These are phyloP conservation scores for Angophora floribunda DNA, from an alignment of 345 rosid species.

Conservation along the genomic window DNA sequence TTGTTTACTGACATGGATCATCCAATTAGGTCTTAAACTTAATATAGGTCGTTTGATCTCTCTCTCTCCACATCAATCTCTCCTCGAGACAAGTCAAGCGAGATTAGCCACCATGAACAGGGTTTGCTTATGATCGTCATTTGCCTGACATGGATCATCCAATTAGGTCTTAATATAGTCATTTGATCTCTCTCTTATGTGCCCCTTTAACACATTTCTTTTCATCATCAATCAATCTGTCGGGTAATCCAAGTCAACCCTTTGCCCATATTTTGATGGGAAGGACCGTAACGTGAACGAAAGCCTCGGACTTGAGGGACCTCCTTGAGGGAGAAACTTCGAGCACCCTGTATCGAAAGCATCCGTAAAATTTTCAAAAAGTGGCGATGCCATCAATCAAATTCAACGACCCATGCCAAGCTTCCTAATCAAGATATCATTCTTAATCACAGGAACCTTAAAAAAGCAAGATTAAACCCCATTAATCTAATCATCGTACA, in stretches of 20 bases:
- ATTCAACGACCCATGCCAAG: neutral
- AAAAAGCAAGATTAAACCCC: neutral
- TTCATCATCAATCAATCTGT: neutral
- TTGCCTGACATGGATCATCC: no score
- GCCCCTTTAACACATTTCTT: neutral
- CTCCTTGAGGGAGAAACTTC: neutral
- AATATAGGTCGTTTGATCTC: no score
- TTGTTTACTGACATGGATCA: no score
- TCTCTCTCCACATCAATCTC: no score
- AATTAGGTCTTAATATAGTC: no score
- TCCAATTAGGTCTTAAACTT: no score
- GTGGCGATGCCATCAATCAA: neutral
- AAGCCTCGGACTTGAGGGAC: neutral
- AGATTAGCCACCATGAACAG: no score
- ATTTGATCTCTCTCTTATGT: no score
- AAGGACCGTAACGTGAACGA: neutral
- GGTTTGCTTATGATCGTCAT: no score
- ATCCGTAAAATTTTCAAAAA: neutral
- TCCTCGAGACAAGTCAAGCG: no score
- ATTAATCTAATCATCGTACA: neutral
- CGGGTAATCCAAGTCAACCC: accelerated
- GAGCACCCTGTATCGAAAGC: neutral
- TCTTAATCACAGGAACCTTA: neutral
- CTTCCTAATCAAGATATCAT: neutral
- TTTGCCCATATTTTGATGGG: neutral